Evolutionary conservation across 352 stramenopile genomes (phyloP), one percentile per base, ranked within the genome.

Genomic region (Blastocystis sp.): DNA sequence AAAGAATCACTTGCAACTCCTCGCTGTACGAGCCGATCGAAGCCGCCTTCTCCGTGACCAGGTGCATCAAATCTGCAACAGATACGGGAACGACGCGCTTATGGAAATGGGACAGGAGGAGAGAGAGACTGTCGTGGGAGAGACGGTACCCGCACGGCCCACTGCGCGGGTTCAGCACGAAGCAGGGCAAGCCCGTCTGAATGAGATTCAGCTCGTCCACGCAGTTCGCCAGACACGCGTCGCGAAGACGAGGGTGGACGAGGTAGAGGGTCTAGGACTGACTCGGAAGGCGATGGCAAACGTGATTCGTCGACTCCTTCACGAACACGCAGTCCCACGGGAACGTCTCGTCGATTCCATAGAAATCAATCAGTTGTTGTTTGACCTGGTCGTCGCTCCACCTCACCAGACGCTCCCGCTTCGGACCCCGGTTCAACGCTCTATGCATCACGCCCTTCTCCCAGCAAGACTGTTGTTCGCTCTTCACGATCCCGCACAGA

Each of bases 111-210:
- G 94, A 94, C 62, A 96, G 91, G 26, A 95, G 92, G 79, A 96
- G 92, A 24, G 91, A 90, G 29, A 97, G 78, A 35, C 95, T 94
- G 9, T 95, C 93, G 79, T 97, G 94, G 74, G 93, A 96, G n/a
- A 98, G 90, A 13, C 95, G 94, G 92, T 95, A 97, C 21, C 93
- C 93, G 63, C 94, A 94, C 10, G 91, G 92, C 60, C 93, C 92
- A 19, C 93, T 91, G 2, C 90, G 88, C 31, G 94, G 92, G 69
- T 95, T 94, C 80, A 94, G 96, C 77, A 96, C 94, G 82, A 98
- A 97, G 90, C 96, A 94, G 91, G 96, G 96, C 37, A 97, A 91
- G 3, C 95, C 95, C 26, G 95, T 94, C 66, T 41, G 10, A 3
- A 45, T 4, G 35, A 81, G 24, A 19, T 55, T 62, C 19, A 60